phyloP scores from a whole-genome alignment of 768 basidiomycete genomes.

The Boletus subparvulus region DNA sequence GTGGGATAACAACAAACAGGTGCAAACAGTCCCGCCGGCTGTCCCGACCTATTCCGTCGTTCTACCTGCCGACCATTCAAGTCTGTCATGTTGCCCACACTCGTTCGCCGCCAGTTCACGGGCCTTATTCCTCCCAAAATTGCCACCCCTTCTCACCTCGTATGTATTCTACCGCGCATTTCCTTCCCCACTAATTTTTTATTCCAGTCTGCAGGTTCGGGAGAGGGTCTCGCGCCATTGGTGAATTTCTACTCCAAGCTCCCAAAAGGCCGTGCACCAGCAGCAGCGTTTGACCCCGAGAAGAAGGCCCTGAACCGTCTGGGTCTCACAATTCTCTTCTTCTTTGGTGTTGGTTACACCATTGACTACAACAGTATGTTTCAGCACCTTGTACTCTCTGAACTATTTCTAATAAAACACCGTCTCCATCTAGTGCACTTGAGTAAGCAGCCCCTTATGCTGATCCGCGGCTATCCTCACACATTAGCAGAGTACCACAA shows the following conservation, averaged over 20 bases:
- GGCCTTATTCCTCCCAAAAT: slow-evolving; percentile 93
- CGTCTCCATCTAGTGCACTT: slow-evolving; percentile 61
- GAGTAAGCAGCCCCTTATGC: slow-evolving; percentile 51
- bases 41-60: slow-evolving; percentile 24
- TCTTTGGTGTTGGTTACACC: slow-evolving; percentile 65
- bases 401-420: slow-evolving; percentile 9
- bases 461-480: slow-evolving; percentile 23
- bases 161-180: slow-evolving; percentile 30
- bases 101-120: slow-evolving; percentile 80
- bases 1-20: slow-evolving; percentile 20
- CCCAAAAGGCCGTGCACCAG: slow-evolving; percentile 80
- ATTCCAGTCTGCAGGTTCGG: slow-evolving; percentile 73
- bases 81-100: slow-evolving; percentile 73
- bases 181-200: slow-evolving; percentile 5
- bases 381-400: not conserved
- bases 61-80: not conserved
- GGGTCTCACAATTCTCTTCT: slow-evolving; percentile 61
- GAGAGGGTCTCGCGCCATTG: slow-evolving; percentile 76
- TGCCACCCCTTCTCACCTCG: slow-evolving; percentile 86
- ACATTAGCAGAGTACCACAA: slow-evolving; percentile 74
- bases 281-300: slow-evolving; percentile 67
- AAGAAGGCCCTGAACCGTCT: slow-evolving; percentile 66
- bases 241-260: slow-evolving; percentile 97
- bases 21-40: slow-evolving; percentile 10
- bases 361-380: slow-evolving; percentile 87